Base-by-base conservation (phyloP, 2,329 filamentous ascomycete genomes). In the Colletotrichum sp. region DNA sequence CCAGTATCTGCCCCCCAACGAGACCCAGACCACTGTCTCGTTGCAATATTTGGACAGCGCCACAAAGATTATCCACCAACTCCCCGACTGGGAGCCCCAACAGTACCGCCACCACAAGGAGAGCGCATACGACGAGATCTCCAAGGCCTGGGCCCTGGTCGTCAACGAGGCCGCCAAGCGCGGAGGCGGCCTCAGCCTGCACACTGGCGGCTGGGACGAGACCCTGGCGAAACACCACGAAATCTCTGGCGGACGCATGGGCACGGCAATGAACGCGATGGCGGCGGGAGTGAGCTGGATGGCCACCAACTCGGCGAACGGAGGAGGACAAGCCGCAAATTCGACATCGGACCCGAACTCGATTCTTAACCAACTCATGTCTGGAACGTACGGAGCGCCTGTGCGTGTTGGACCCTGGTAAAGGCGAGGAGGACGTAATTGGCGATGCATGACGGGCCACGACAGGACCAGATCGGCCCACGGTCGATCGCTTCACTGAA, bases 121-220 rank as follows among this genome's bases (percentile, higher is more conserved):
- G 79, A 95, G 95, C 78, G 96, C 96, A 8, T 99, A 99, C 82
- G 96, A 99, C 81, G 97, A 99, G 82, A 96, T 99, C 78, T 94
- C 95, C 30, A 95, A 94, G 81, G 97, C 97, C 2, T 99, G 97
- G 97, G 93, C 95, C 18, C 85, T 98, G 79, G 96, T 98, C 66
- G 94, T 99, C 79, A 93, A 93, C 77, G 97, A 99, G 84, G 95
- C 96, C 3, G 93, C 94, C 26, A 99, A 99, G 87, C 92, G 94
- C 79, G 96, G 95, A 13, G 96, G 95, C 32, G 97, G 97, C 38
- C 97, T 99, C 80, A 93, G 95, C 78, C 83, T 99, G 78, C 95
- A 98, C 81, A 95, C 95, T 63, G 96, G 94, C 69, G 95, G 95
- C 75, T 99, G 97, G 97, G 96, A 99, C 81, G 93, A 97, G 84